These are phyloP conservation scores for Heterobasidion parviporum DNA, from an alignment of 1,284 basidiomycete genomes.

Conservation along the genomic window DNA sequence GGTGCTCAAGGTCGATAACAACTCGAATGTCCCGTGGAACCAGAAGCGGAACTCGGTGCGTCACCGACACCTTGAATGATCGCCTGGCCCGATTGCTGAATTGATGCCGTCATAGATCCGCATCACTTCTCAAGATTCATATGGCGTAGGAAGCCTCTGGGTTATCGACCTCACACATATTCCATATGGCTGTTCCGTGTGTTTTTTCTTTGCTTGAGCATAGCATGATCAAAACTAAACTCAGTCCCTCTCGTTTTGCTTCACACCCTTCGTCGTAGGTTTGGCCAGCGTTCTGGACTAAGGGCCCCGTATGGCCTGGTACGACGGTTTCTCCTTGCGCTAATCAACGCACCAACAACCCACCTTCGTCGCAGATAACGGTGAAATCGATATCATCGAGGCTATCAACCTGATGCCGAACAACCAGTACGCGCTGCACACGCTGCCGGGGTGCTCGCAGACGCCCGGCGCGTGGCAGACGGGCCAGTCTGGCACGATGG, in stretches of 20 bases:
- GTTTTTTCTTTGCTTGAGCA: constrained; percentile 9
- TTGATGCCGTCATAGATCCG: constrained; percentile 29
- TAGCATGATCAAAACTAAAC: background rate
- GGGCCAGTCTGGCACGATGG: constrained; percentile 18
- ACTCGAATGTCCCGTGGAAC: constrained; percentile 34
- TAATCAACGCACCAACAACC: no score
- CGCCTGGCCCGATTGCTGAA: background rate
- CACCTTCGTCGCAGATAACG: constrained; percentile 28
- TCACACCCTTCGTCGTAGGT: constrained; percentile 4
- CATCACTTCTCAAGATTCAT: constrained; percentile 42
- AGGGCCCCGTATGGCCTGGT: constrained; percentile 27
- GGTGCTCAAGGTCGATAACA: constrained; percentile 54
- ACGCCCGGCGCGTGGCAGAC: constrained; percentile 17
- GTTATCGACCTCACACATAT: constrained; percentile 40
- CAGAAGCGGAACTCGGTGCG: constrained; percentile 49
- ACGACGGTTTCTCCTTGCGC: background rate
- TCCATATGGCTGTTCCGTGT: constrained; percentile 56
- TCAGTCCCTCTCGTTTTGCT: background rate
- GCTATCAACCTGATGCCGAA: constrained; percentile 22
- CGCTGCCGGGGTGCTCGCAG: constrained; percentile 27
- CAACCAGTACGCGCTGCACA: constrained; percentile 61
- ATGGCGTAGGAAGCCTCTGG: constrained; percentile 39
- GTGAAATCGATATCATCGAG: constrained; percentile 45
- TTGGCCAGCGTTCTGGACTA: constrained; percentile 35
- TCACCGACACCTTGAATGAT: constrained; percentile 10